These are phyloP conservation scores for Phaeoacremonium minimum DNA, from an alignment of 2,329 filamentous ascomycete genomes.

Conservation along the genomic window DNA sequence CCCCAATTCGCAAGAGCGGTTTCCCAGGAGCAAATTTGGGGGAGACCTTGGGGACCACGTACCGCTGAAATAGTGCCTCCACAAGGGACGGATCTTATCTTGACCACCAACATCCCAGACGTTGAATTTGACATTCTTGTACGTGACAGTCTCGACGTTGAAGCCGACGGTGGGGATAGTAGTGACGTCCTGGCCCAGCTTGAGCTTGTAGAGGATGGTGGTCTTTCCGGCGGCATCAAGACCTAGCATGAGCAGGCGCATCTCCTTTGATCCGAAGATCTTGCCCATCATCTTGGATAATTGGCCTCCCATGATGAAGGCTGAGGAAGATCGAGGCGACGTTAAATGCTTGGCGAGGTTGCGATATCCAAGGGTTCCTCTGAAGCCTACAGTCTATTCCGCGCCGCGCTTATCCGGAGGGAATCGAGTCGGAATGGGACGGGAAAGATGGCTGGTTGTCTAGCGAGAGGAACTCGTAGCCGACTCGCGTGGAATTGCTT, in stretches of 20 bases:
- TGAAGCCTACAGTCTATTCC: no score
- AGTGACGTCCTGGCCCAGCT: conserved; percentile 96
- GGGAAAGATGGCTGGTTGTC: no score
- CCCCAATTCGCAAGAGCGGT: background rate
- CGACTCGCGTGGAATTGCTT: no score
- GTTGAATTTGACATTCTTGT: conserved; percentile 99
- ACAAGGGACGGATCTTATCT: conserved; percentile 96
- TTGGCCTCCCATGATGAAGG: conserved; percentile 92
- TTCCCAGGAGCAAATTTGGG: background rate
- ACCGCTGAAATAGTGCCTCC: conserved; percentile 95
- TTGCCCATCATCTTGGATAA: conserved; percentile 97
- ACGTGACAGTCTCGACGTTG: conserved; percentile 98
- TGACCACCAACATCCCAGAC: conserved; percentile 99
- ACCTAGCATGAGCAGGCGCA: conserved; percentile 97
- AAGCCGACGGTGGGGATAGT: conserved; percentile 98
- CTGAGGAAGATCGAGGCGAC: no score
- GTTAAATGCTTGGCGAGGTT: no score
- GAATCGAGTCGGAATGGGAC: no score
- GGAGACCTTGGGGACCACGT: conserved; percentile 20
- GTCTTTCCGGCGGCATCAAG: conserved; percentile 98
- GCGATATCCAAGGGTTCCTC: no score
- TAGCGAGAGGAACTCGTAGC: no score
- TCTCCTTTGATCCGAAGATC: conserved; percentile 99
- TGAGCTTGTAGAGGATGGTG: conserved; percentile 98
- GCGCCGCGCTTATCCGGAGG: no score